These are phyloP conservation scores for Isochrysis galbana DNA, from an alignment of 78 protist genomes.

Conservation along the genomic window DNA sequence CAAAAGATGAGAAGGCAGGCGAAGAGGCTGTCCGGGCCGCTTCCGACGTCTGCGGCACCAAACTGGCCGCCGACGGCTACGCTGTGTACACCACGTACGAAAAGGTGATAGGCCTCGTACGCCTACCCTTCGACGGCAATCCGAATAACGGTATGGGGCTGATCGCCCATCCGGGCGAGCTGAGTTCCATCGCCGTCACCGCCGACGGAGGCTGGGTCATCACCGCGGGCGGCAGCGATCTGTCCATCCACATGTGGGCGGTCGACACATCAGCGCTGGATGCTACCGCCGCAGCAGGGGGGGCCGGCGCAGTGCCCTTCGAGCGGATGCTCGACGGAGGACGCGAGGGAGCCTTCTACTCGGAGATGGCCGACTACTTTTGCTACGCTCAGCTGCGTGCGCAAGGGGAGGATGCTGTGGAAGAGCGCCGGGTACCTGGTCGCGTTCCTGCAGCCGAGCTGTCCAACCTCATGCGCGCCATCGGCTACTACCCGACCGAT, in stretches of 20 bases:
- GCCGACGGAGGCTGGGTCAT: conserved; percentile 54
- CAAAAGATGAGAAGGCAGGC: too few species aligned
- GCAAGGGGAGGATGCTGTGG: conserved; percentile 55
- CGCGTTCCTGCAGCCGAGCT: conserved; percentile 17
- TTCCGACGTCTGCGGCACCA: too few species aligned
- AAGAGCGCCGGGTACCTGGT: conserved; percentile 17
- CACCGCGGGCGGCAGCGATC: conserved; percentile 55
- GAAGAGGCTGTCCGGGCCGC: too few species aligned
- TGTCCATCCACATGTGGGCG: not conserved
- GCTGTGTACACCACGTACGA: conserved; percentile 46
- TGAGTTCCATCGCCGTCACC: not conserved
- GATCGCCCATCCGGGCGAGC: conserved; percentile 64
- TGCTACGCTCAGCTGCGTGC: conserved; percentile 52
- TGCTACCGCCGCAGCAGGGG: not conserved
- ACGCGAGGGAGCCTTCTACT: not conserved
- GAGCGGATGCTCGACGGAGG: conserved; percentile 38
- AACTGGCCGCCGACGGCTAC: not conserved
- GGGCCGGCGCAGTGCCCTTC: not conserved
- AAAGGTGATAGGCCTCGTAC: conserved; percentile 57
- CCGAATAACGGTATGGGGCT: conserved; percentile 66
- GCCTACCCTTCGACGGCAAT: conserved; percentile 71
- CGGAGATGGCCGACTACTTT: conserved; percentile 42
- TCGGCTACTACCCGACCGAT: conserved; percentile 70
- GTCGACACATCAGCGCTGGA: not conserved
- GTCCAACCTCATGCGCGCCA: conserved; percentile 65